Conservation (phyloP, 23 red algal species). For the Agarophyton chilense region DNA sequence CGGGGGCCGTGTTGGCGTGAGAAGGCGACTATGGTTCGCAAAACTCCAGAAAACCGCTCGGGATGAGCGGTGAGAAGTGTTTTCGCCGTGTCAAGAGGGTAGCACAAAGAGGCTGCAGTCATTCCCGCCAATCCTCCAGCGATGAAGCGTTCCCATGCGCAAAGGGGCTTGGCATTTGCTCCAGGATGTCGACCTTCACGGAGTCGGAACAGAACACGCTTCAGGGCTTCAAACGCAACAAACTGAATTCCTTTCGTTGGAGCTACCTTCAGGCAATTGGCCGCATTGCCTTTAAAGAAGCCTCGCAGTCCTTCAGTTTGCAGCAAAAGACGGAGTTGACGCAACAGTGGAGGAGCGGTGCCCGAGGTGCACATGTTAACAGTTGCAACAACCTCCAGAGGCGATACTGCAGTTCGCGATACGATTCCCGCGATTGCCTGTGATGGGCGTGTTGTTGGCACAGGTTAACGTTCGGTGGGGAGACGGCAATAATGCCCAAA, state of each 20-base stretch:
- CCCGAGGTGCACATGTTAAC: conserved; percentile 87
- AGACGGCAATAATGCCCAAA: neutral
- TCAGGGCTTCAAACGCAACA: conserved; percentile 87
- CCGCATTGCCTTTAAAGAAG: conserved; percentile 91
- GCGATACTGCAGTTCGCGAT: conserved; percentile 87
- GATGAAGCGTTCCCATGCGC: conserved; percentile 76
- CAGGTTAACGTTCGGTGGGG: neutral
- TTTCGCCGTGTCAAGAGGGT: conserved; percentile 91
- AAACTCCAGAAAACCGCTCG: conserved; percentile 71
- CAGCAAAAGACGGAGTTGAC: conserved; percentile 72
- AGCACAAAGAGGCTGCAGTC: conserved; percentile 81
- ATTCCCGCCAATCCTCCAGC: conserved; percentile 90
- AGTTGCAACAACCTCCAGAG: conserved; percentile 91
- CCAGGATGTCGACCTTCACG: conserved; percentile 6
- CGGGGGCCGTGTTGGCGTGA: conserved; percentile 55
- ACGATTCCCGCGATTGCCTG: conserved; percentile 91
- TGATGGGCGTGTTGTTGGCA: neutral
- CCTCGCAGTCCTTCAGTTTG: conserved; percentile 84
- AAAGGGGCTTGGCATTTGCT: conserved; percentile 32
- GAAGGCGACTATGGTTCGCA: conserved; percentile 53
- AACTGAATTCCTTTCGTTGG: conserved; percentile 97
- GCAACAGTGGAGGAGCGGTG: conserved; percentile 51
- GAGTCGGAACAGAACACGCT: conserved; percentile 51
- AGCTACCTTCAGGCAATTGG: conserved; percentile 94
- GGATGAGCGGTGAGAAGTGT: conserved; percentile 93